Base-by-base conservation (phyloP, 2,329 filamentous ascomycete species). In the Fusarium odoratissimum region DNA sequence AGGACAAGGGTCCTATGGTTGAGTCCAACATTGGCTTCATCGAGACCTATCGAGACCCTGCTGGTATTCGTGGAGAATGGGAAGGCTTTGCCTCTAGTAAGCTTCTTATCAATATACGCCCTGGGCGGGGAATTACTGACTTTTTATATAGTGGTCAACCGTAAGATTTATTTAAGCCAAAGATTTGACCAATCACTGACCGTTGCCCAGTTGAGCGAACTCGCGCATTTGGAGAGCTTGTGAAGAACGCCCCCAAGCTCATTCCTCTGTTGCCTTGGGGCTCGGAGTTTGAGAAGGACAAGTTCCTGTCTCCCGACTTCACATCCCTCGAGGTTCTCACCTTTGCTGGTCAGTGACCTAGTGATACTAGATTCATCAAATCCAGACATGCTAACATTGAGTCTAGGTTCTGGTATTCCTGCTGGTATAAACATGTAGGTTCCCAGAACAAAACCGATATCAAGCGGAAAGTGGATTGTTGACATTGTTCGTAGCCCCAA, bases 251-350 rank as follows among this genome's bases (percentile, higher is more conserved):
- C 0, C 92, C 95, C 16, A 86, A 86, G 49, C 91, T 97, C 79
- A 98, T 99, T 57, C 94, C 95, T 11, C 90, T 97, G 70, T 85
- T 99, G 19, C 96, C 96, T 0, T 99, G 96, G 96, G 85, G 87
- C 40, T 88, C 89, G 51, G 93, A 94, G 1, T 99, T 98, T 74
- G 96, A 99, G 80, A 98, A 98, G 83, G 95, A 98, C 85, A 95
- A 93, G 78, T 99, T 99, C 82, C 84, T 97, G 40, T 95, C 94
- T 58, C 96, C 96, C 0, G 96, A 99, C 81, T 99, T 99, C 79
- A 98, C 96, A 1, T 96, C 93, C 14, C 87, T 98, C 4, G 96
- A 99, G 81, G 95, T 98, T 6, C 83, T 98, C 68, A 94, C 92
- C 2, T 98, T 98, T 76, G 82, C 81, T 63, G 82, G 80, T 77